These are phyloP conservation scores for Trichocladium antarcticum DNA, from an alignment of 495 filamentous ascomycete species.

Conservation along the genomic window DNA sequence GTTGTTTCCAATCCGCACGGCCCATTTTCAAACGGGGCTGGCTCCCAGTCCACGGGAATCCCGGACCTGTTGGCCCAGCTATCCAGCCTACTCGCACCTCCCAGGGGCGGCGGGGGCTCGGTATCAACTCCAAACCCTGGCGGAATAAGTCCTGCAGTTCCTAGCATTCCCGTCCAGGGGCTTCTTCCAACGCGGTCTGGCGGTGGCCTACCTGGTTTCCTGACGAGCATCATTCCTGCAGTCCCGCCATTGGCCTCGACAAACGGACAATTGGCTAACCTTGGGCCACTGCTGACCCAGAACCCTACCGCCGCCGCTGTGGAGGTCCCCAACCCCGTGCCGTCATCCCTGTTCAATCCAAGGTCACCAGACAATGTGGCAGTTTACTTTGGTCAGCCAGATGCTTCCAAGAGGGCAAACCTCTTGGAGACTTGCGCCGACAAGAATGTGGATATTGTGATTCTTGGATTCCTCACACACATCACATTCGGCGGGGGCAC, in stretches of 20 bases:
- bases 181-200: not conserved
- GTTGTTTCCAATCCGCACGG: too few relatives aligned
- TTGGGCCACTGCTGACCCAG: not conserved
- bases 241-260: not conserved
- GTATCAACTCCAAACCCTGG: not conserved
- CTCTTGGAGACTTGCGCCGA: constrained; percentile 11
- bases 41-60: not conserved
- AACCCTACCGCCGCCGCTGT: not conserved
- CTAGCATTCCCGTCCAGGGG: not conserved
- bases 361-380: constrained; percentile 5
- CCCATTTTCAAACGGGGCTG: not conserved
- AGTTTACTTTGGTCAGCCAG: constrained; percentile 11
- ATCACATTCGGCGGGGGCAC: not conserved
- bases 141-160: not conserved
- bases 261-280: not conserved
- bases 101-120: not conserved
- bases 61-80: constrained; percentile 1
- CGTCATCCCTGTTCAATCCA: constrained; percentile 9
- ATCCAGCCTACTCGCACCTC: not conserved
- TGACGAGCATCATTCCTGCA: not conserved
- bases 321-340: too few relatives aligned
- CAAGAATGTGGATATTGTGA: constrained; percentile 15
- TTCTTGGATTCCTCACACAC: constrained; percentile 14
- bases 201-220: not conserved
- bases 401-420: not conserved